These are phyloP conservation scores for Prunus armeniaca DNA, from an alignment of 306 rosid genomes.

Conservation along the genomic window DNA sequence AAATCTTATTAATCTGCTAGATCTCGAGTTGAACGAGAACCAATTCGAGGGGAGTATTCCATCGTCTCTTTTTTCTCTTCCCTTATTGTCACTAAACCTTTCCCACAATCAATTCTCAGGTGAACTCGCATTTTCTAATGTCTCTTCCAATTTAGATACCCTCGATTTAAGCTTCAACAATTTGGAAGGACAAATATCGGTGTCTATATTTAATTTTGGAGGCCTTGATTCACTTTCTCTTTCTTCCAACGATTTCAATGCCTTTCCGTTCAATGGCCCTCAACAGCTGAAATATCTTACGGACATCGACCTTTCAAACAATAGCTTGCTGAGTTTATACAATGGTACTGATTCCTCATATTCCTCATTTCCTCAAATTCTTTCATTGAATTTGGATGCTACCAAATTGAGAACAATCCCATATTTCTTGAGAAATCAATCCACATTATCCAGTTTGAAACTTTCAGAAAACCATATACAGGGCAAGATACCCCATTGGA, in stretches of 20 bases:
- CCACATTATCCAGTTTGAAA: not conserved
- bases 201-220: conserved; percentile 11
- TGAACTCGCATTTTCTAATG: not conserved
- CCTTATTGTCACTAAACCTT: not conserved
- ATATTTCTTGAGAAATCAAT: not conserved
- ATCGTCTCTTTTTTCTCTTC: not conserved
- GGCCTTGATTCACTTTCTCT: not conserved
- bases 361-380: not conserved
- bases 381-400: not conserved
- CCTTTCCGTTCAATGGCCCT: not conserved
- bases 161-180: conserved; percentile 42
- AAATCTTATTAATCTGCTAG: too few species aligned
- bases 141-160: conserved; percentile 2
- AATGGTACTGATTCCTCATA: too few species aligned
- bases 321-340: not conserved
- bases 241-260: not conserved
- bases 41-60: not conserved
- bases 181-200: conserved; percentile 39
- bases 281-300: not conserved
- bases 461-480: not conserved
- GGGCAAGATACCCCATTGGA: not conserved
- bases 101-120: conserved; percentile 3
- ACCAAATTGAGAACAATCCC: not conserved
- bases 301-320: too few species aligned
- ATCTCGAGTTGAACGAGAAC: too few species aligned